Base-by-base conservation (phyloP, 805 yeast species). In the Candida caryicola region DNA sequence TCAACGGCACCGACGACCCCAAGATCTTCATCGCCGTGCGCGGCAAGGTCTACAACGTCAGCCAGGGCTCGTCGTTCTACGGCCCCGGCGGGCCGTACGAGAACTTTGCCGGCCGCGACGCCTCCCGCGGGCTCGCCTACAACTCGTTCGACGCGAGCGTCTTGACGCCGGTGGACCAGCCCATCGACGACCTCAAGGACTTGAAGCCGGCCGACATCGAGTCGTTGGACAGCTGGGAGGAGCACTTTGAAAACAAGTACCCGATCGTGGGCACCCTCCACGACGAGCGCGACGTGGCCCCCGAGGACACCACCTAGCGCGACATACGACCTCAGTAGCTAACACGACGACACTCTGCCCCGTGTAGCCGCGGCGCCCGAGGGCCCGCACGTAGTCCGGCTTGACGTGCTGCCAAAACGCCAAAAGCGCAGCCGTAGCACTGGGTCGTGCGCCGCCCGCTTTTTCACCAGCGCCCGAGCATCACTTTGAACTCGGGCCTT, bases 51-150 rank as follows among this genome's bases (percentile, higher is more conserved):
- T 91, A 76, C 53, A 96, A 91, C 54, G 95, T 88, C 15, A 69
- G 86, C 4, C 68, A 71, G 8, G 95, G 95, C 0, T 77, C 90
- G 47, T 76, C 77, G 33, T 90, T 91, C 57, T 91, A 91, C 60
- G 98, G 98, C 0, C 98, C 98, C 5, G 86, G 91, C 21, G 97
- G 97, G 0, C 95, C 96, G 0, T 91, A 91, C 63, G 81, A 85
- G 30, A 87, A 85, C 55, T 91, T 91, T 71, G 97, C 97, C 0
- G 98, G 98, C 1, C 83, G 86, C 49, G 98, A 91, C 64, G 97
- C 97, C 3, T 83, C 95, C 1, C 72, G 98, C 47, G 98, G 97
- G 0, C 73, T 91, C 39, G 96, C 96, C 1, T 68, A 77, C 51
- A 90, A 89, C 61, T 85, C 95, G 13, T 91, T 90, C 62, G 97